Evolutionary conservation across 192 early-diverging fungal species (phyloP).

Genomic region (Rhizoclosmatium sp.): DNA sequence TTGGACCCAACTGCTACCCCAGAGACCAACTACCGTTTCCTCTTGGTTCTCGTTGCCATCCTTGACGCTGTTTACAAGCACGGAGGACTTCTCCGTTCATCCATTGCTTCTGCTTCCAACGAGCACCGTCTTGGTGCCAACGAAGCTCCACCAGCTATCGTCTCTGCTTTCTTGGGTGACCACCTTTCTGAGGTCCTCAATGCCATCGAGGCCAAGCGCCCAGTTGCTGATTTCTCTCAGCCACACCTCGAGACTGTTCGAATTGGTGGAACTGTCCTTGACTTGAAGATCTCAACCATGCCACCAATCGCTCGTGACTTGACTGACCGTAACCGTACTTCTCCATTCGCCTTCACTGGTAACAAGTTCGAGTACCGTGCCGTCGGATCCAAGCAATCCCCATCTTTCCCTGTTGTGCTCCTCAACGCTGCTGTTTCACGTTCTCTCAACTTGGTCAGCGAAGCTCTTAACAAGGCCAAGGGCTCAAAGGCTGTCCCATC

Average conservation of each 20-base stretch:
- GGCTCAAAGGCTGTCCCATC: conserved; percentile 81
- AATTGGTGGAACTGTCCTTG: conserved; percentile 93
- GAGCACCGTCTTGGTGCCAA: conserved; percentile 98
- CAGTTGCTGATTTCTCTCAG: conserved; percentile 85
- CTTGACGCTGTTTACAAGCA: conserved; percentile 93
- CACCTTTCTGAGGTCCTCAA: conserved; percentile 96
- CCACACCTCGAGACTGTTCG: conserved; percentile 91
- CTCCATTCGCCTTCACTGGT: conserved; percentile 98
- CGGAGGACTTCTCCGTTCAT: conserved; percentile 88
- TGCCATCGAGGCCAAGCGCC: conserved; percentile 87
- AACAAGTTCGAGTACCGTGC: conserved; percentile 99
- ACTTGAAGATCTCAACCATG: conserved; percentile 93
- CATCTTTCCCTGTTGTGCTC: conserved; percentile 94
- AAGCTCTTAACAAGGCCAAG: conserved; percentile 79
- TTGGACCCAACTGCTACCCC: conserved; percentile 94
- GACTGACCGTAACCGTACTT: conserved; percentile 99
- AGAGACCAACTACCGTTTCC: conserved; percentile 98
- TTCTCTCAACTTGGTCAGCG: conserved; percentile 77
- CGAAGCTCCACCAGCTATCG: conserved; percentile 97
- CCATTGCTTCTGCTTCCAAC: conserved; percentile 94
- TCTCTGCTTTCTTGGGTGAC: conserved; percentile 97
- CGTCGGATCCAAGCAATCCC: conserved; percentile 97
- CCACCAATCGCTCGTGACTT: conserved; percentile 94
- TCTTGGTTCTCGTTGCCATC: conserved; percentile 91
- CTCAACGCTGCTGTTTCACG: conserved; percentile 92